phyloP scores from a whole-genome alignment of 352 stramenopile genomes.

The Phytophthora agathidicida region DNA sequence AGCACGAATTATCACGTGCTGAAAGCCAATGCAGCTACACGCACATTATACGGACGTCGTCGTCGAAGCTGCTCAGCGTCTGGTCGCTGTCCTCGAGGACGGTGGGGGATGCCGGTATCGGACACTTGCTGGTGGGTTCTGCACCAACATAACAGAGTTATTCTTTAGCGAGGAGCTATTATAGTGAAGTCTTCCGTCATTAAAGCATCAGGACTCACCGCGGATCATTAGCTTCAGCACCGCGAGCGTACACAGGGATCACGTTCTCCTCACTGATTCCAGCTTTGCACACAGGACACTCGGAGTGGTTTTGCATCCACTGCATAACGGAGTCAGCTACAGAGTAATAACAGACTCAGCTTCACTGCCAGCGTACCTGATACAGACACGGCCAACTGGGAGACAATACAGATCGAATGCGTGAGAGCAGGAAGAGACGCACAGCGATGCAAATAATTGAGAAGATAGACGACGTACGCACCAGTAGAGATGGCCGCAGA shows the following conservation, averaged over 20 bases:
- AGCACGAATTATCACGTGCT: too few relatives aligned
- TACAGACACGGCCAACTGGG: slow-evolving; percentile 87
- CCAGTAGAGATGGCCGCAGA: slow-evolving; percentile 92
- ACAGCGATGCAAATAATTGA: neutral
- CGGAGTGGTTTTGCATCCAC: slow-evolving; percentile 81
- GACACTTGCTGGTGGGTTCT: slow-evolving; percentile 34
- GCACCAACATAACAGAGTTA: neutral
- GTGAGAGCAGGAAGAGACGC: slow-evolving; percentile 17
- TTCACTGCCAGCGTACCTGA: slow-evolving; percentile 40
- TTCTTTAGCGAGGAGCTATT: too few relatives aligned
- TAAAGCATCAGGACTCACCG: slow-evolving; percentile 39
- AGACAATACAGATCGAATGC: slow-evolving; percentile 12
- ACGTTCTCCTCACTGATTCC: slow-evolving; percentile 90
- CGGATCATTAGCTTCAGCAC: slow-evolving; percentile 73
- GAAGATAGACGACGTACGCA: slow-evolving; percentile 25
- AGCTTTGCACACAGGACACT: slow-evolving; percentile 93
- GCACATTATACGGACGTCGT: slow-evolving; percentile 53
- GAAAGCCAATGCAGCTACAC: too few relatives aligned
- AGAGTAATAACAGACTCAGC: neutral
- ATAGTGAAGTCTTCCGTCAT: too few relatives aligned
- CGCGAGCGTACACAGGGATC: slow-evolving; percentile 87
- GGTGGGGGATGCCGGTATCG: slow-evolving; percentile 50
- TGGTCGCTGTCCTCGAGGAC: slow-evolving; percentile 65
- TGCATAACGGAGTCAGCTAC: slow-evolving; percentile 11
- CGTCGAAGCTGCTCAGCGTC: slow-evolving; percentile 66